Conservation (phyloP, 2,329 filamentous ascomycete species). For the Trichoderma simmonsii region DNA sequence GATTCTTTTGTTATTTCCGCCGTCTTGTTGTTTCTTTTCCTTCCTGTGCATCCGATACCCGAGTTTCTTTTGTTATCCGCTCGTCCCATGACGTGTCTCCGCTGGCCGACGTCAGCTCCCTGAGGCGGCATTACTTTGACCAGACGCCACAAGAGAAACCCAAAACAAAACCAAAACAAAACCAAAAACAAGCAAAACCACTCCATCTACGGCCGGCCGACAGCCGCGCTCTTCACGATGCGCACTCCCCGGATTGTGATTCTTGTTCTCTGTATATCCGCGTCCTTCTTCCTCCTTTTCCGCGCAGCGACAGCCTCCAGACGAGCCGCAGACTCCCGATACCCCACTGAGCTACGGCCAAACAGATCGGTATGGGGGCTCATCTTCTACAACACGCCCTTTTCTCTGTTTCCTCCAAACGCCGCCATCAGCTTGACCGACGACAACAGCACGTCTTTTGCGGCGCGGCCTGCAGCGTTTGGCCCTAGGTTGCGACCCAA, state of each 20-base stretch:
- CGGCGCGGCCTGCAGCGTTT: slow-evolving; percentile 89
- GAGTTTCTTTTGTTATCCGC: not conserved
- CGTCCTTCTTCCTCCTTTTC: slow-evolving; percentile 54
- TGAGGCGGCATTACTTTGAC: slow-evolving; percentile 12
- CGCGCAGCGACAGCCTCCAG: slow-evolving; percentile 46
- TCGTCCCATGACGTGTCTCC: slow-evolving; percentile 19
- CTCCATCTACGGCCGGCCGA: not conserved
- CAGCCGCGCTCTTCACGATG: slow-evolving; percentile 39
- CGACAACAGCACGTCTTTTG: slow-evolving; percentile 96
- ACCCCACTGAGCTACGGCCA: slow-evolving; percentile 24
- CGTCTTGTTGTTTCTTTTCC: not conserved
- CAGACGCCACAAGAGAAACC: not conserved
- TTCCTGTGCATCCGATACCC: not conserved
- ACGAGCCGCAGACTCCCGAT: slow-evolving; percentile 26
- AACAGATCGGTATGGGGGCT: slow-evolving; percentile 40
- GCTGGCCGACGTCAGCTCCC: slow-evolving; percentile 17
- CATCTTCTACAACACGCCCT: slow-evolving; percentile 71
- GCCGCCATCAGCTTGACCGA: slow-evolving; percentile 95
- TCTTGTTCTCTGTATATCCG: slow-evolving; percentile 51
- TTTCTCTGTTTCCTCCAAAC: slow-evolving; percentile 89
- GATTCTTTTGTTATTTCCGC: not conserved
- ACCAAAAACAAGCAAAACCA: not conserved
- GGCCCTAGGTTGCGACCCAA: slow-evolving; percentile 72
- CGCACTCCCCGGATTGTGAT: slow-evolving; percentile 54
- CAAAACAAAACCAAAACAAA: not conserved